phyloP scores from a whole-genome alignment of 1,284 basidiomycete species.

The Cryptococcus depauperatus region DNA sequence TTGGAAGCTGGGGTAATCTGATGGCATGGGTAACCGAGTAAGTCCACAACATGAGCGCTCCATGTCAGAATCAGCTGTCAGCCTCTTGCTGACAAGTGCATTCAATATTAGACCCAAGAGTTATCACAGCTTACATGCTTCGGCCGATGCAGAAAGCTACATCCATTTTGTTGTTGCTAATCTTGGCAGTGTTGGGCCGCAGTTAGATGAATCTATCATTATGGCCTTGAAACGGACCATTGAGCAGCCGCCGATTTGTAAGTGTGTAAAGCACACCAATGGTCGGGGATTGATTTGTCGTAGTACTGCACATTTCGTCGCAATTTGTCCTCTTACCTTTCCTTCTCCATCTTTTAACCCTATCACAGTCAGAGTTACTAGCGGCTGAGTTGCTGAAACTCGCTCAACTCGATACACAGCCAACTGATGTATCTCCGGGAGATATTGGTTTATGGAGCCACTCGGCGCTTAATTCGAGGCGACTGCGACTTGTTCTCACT shows the following conservation, averaged over 20 bases:
- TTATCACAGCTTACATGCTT: slow-evolving; percentile 32
- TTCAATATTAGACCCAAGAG: slow-evolving; percentile 17
- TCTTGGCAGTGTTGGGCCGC: slow-evolving; percentile 11
- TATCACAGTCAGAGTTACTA: background rate
- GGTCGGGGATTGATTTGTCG: background rate
- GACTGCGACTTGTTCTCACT: slow-evolving; percentile 11
- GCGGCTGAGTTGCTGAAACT: slow-evolving; percentile 2
- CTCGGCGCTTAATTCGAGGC: slow-evolving; percentile 6
- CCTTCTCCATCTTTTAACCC: slow-evolving; percentile 14
- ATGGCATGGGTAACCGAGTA: slow-evolving; percentile 32
- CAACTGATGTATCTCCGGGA: too few species aligned
- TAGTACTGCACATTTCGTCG: slow-evolving; percentile 20
- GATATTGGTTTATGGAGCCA: slow-evolving; percentile 6
- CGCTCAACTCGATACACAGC: too few species aligned
- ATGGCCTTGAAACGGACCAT: slow-evolving; percentile 15
- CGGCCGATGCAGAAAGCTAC: slow-evolving; percentile 27
- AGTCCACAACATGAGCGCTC: too few species aligned
- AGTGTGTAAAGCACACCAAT: slow-evolving; percentile 3
- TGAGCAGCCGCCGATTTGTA: slow-evolving; percentile 18
- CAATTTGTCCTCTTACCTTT: slow-evolving; percentile 17
- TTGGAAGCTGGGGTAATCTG: slow-evolving; percentile 18
- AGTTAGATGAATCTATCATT: slow-evolving; percentile 5
- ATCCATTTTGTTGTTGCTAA: slow-evolving; percentile 26
- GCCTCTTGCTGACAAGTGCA: background rate
- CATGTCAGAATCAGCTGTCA: too few species aligned